phyloP scores from a whole-genome alignment of 164 flowering plant genomes.

The Berberis vulgaris region DNA sequence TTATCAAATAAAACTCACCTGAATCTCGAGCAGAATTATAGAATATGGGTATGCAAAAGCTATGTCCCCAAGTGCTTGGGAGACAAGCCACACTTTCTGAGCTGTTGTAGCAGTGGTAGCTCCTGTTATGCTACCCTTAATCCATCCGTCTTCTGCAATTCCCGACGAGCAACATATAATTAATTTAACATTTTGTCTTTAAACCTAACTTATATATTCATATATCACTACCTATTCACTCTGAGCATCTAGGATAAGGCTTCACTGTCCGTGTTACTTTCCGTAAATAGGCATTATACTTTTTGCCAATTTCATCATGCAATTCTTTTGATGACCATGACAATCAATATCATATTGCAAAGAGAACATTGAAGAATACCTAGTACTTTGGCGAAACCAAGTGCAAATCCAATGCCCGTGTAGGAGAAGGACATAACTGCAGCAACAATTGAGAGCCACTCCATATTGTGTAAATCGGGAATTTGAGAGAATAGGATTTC shows the following conservation, averaged over 20 bases:
- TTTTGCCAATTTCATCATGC: too few species aligned
- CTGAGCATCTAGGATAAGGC: too few species aligned
- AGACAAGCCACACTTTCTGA: slow-evolving; percentile 43
- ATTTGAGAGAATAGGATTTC: slow-evolving; percentile 64
- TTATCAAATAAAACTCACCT: slow-evolving; percentile 26
- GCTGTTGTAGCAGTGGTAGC: slow-evolving; percentile 22
- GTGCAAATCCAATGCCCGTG: slow-evolving; percentile 46
- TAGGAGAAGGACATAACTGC: slow-evolving; percentile 53
- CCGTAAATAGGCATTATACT: too few species aligned
- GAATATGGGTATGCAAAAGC: slow-evolving; percentile 80
- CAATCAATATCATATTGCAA: not conserved
- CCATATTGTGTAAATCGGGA: slow-evolving; percentile 62
- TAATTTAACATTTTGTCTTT: not conserved
- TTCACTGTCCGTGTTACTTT: too few species aligned
- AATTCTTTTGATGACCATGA: not conserved
- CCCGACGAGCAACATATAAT: not conserved
- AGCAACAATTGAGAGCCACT: slow-evolving; percentile 37
- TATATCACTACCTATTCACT: not conserved
- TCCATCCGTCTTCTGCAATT: slow-evolving; percentile 44
- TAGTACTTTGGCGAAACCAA: slow-evolving; percentile 48
- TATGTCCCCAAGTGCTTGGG: slow-evolving; percentile 79
- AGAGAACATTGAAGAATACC: slow-evolving; percentile 24
- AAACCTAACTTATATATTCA: not conserved
- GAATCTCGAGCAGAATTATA: slow-evolving; percentile 58
- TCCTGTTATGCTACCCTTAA: slow-evolving; percentile 55